Evolutionary conservation across 202 grass and related monocot species (phyloP), one percentile per base, ranked within the genome.

Genomic region (Eragrostis tef): DNA sequence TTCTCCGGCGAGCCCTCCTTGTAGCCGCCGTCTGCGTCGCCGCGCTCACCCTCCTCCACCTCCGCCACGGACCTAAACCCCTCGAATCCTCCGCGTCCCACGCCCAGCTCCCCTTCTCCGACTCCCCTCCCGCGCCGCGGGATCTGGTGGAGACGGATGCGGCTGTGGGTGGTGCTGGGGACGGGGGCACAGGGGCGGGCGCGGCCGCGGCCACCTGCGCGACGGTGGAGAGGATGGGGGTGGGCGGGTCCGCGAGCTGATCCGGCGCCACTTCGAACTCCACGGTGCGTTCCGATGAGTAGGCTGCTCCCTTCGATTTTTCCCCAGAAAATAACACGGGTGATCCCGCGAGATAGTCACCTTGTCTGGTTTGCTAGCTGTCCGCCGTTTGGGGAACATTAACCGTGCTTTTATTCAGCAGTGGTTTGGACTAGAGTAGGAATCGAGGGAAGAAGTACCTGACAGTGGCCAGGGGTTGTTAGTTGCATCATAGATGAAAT

Each of bases 161-260:
- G 5, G 70, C 8, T 6, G 53, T 1, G 34, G 34, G 34, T 1
- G 41, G 47, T 42, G 26, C 3, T 2, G 20, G 9, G 4, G 39
- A 39, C 3, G 34, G 34, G 2, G 34, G 34, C 34, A 5, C 34
- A 39, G 34, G 34, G 6, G 34, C 31, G 31, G 48, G 16, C 42
- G 43, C 6, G 1, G 19, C 34, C 0, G 22, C 51, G 13, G 64
- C 62, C 14, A 44, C 77, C 24, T 98, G 95, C 71, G 92, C 88
- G 9, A 91, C 88, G 26, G 95, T 98, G 90, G 95, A 98, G 88
- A 82, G 51, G 82, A 98, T 94, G 90, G 95, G 95, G 34, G 75
- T 90, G 74, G 85, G 60, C 73, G 85, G 62, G 85, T 93, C 58
- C 90, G 92, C 54, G 84, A 91, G 52, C 44, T 93, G 26, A 93